phyloP scores from a whole-genome alignment of 2,329 filamentous ascomycete species.

The Podosphaera aphanis region DNA sequence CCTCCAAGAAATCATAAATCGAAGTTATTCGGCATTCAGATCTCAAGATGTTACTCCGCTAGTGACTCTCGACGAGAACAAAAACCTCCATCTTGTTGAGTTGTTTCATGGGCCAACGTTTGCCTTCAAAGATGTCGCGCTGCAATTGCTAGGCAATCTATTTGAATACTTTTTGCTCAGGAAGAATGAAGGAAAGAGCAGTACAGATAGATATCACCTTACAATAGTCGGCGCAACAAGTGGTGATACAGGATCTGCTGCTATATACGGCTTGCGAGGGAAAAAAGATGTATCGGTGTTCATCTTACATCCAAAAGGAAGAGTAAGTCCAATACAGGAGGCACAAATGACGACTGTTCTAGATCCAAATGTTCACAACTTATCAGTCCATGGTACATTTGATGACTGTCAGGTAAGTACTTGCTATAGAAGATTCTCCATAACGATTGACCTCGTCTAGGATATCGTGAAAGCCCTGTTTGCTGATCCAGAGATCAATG shows the following conservation, averaged over 20 bases:
- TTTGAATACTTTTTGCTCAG: constrained; percentile 71
- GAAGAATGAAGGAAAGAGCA: constrained; percentile 45
- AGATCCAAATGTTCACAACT: constrained; percentile 79
- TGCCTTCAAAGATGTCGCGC: constrained; percentile 83
- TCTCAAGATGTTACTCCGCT: constrained; percentile 55
- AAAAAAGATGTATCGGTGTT: constrained; percentile 96
- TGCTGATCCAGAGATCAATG: constrained; percentile 63
- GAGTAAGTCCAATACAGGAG: constrained; percentile 79
- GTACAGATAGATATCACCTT: constrained; percentile 43
- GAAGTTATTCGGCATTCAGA: constrained; percentile 79
- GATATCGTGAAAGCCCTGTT: constrained; percentile 91
- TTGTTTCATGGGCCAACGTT: constrained; percentile 92
- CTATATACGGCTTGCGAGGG: constrained; percentile 80
- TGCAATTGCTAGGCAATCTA: constrained; percentile 89
- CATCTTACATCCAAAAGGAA: constrained; percentile 79
- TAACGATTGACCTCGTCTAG: constrained; percentile 17
- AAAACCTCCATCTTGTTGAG: constrained; percentile 68
- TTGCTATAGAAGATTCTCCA: not conserved
- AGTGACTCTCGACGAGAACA: constrained; percentile 44
- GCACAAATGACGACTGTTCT: constrained; percentile 90
- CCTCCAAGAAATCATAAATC: constrained; percentile 59
- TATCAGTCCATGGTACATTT: constrained; percentile 75
- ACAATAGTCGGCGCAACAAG: constrained; percentile 73
- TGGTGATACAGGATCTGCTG: constrained; percentile 78
- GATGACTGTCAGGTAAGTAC: constrained; percentile 65